Conservation (phyloP, 2,329 filamentous ascomycete genomes). For the Colletotrichum orchidophilum region DNA sequence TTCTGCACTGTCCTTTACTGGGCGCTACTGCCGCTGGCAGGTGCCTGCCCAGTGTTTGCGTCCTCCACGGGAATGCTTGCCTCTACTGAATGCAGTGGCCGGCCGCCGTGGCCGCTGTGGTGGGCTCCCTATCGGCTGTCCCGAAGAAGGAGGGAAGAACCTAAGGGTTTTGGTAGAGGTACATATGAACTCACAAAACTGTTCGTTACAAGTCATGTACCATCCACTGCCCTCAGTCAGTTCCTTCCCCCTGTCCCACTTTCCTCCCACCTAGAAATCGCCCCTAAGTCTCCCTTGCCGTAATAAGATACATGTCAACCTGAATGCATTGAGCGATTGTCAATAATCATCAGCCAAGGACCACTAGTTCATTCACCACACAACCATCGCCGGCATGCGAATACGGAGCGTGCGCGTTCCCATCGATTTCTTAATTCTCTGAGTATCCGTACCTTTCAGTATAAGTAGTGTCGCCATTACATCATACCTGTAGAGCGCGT, state of each 20-base stretch:
- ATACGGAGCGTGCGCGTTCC: too few relatives aligned
- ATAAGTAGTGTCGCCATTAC: too few relatives aligned
- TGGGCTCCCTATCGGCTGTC: constrained; percentile 1
- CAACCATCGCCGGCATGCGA: too few relatives aligned
- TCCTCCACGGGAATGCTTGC: constrained; percentile 21
- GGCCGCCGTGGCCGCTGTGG: neutral
- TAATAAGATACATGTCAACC: too few relatives aligned
- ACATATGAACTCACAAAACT: neutral
- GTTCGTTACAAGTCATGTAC: neutral
- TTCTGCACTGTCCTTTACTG: constrained; percentile 13
- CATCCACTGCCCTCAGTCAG: neutral
- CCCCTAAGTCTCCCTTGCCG: too few relatives aligned
- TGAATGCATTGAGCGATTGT: too few relatives aligned
- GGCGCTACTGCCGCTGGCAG: neutral
- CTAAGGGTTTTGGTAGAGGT: neutral
- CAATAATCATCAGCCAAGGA: too few relatives aligned
- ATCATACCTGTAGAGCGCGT: too few relatives aligned
- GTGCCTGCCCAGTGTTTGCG: constrained; percentile 20
- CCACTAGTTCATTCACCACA: too few relatives aligned
- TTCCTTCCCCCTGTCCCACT: neutral
- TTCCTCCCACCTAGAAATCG: too few relatives aligned
- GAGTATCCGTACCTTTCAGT: too few relatives aligned
- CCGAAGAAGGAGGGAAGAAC: constrained; percentile 19
- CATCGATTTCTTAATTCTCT: too few relatives aligned
- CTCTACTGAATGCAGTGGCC: constrained; percentile 2